Conservation (phyloP, 345 rosid species). For the Hibiscus mutabilis region DNA sequence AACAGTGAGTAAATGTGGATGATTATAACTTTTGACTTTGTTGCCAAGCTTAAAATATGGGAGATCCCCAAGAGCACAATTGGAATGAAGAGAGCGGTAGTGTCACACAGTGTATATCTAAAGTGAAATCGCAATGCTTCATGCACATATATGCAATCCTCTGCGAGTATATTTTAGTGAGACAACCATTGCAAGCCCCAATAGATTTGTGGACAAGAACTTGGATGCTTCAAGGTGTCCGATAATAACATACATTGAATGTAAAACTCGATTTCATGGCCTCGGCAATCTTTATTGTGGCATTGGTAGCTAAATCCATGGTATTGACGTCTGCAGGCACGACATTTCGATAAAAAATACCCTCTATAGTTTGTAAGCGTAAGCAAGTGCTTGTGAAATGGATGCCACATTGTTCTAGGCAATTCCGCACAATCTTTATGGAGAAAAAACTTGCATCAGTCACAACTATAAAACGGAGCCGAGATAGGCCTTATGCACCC, state of each 20-base stretch:
- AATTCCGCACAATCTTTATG: slow-evolving; percentile 20
- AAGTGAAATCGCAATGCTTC: not conserved
- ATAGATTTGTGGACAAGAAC: not conserved
- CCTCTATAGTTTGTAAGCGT: not conserved
- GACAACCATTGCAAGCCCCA: not conserved
- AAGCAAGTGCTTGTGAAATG: slow-evolving; percentile 7
- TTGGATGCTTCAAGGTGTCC: not conserved
- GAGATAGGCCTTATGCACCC: slow-evolving; percentile 15
- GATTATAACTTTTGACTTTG: too few relatives aligned
- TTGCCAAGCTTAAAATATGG: too few relatives aligned
- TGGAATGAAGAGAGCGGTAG: too few relatives aligned
- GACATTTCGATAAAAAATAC: not conserved
- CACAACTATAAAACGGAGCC: slow-evolving; percentile 6
- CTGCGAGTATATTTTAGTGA: not conserved
- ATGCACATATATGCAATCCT: not conserved
- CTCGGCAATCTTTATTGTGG: not conserved
- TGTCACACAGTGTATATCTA: not conserved
- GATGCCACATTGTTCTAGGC: slow-evolving; percentile 9
- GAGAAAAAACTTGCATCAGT: slow-evolving; percentile 14
- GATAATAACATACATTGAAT: not conserved
- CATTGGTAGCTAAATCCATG: not conserved
- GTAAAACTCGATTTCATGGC: not conserved
- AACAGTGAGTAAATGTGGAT: too few relatives aligned
- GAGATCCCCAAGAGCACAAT: too few relatives aligned
- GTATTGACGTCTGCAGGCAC: accelerated